Evolutionary conservation across 208 protist species (phyloP), one percentile per base, ranked within the genome.

Genomic region (Acanthamoeba sp.): DNA sequence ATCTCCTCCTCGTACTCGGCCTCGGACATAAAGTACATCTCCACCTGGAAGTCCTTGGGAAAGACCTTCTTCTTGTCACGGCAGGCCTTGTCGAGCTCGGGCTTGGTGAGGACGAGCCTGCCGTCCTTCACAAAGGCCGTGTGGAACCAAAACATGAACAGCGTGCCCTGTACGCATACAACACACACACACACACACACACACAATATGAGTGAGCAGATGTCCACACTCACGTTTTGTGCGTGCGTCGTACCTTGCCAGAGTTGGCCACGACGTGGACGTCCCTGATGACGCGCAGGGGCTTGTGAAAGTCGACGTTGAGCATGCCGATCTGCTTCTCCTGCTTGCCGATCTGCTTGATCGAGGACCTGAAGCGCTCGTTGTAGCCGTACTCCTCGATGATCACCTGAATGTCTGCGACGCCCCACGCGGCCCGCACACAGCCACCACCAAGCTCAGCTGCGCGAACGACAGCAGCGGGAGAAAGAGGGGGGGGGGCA

Each of bases 71-170:
- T 87, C 50, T 87, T 87, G 32, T 87, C 78, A 36, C 78, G 78
- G 78, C 45, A 87, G 32, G 78, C 78, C 50, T 87, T 87, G 78
- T 87, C 78, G 20, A 87, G 40, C 78, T 87, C 78, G 24, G 40
- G 45, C 50, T 87, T 87, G 45, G 78, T 87, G 16, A 87, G 78
- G 5, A 59, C 50, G 29, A 87, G 40, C 32, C 42, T 2, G 78
- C 50, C 50, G 78, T 87, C 78, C 78, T 87, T 87, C 20, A 87
- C 50, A 20, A 87, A 87, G 42, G 78, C 32, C 78, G 78, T 87
- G 50, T 87, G 40, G 78, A 87, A 87, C 78, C 78, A 87, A 29
- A 87, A 87, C 78, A 87, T 87, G 42, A 87, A 87, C 50, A 87
- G 78, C 50, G 78, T 87, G 12, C 50, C 42, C 73, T 84, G n/a